These are phyloP conservation scores for Gaeumannomyces sp. DNA, from an alignment of 2,329 filamentous ascomycete species.

Conservation along the genomic window DNA sequence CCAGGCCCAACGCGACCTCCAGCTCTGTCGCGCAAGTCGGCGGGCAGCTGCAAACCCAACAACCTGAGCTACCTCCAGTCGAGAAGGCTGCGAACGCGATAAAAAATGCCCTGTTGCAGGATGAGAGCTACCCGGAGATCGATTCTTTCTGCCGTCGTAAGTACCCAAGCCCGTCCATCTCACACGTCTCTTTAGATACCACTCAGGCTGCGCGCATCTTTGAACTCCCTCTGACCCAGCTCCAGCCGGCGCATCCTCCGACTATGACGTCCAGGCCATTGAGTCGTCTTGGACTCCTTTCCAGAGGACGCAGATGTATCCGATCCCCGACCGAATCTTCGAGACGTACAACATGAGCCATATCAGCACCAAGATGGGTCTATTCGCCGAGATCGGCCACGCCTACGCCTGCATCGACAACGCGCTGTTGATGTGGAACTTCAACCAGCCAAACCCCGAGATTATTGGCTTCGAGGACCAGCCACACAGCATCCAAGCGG, in stretches of 20 bases:
- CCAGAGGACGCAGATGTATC: conserved; percentile 77
- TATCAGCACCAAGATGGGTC: conserved; percentile 85
- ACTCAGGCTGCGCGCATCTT: background rate
- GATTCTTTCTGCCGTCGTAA: conserved; percentile 84
- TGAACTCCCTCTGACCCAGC: conserved; percentile 23
- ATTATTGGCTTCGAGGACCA: conserved; percentile 90
- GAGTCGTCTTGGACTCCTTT: conserved; percentile 79
- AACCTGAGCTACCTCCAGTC: conserved; percentile 54
- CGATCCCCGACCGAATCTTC: conserved; percentile 86
- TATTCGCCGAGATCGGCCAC: conserved; percentile 91
- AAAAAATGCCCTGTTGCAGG: conserved; percentile 68
- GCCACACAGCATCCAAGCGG: conserved; percentile 79
- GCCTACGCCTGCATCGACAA: conserved; percentile 97
- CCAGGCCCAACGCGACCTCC: conserved; percentile 15
- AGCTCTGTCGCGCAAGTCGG: background rate
- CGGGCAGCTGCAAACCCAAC: background rate
- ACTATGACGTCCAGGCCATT: conserved; percentile 72
- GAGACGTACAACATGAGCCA: conserved; percentile 86
- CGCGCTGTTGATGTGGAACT: conserved; percentile 95
- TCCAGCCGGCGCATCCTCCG: conserved; percentile 79
- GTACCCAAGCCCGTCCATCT: conserved; percentile 28
- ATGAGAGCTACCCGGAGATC: conserved; percentile 79
- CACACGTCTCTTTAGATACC: background rate
- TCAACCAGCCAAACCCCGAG: conserved; percentile 85
- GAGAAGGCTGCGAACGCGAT: conserved; percentile 77